A percentile compares a stretch with the other conserved stretches of the same genome.
phyloP scores from a whole-genome alignment of 805 yeast species.

The Zygosaccharomyces lentus region DNA sequence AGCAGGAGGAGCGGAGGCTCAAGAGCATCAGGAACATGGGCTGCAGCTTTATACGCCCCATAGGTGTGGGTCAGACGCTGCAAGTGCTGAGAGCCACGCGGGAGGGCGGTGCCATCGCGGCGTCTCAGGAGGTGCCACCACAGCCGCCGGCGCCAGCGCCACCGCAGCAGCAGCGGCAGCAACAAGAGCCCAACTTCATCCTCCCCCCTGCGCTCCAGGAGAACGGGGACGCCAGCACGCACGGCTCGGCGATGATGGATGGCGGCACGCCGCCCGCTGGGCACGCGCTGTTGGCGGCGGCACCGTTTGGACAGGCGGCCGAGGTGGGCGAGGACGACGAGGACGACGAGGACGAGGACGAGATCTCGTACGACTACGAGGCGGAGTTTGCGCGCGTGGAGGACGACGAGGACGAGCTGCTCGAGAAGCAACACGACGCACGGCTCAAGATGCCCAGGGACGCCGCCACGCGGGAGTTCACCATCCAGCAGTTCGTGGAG shows the following conservation, averaged over 20 bases:
- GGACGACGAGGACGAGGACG: conserved; percentile 29
- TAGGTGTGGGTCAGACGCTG: conserved; percentile 58
- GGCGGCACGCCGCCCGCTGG: neutral
- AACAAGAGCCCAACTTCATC: neutral
- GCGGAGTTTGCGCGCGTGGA: conserved; percentile 35
- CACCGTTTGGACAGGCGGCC: neutral
- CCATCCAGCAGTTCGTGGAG: conserved; percentile 26
- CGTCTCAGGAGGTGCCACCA: too few relatives aligned
- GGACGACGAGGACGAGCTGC: conserved; percentile 21
- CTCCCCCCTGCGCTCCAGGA: conserved; percentile 30
- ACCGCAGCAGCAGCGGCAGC: conserved; percentile 1
- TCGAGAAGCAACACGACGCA: conserved; percentile 23
- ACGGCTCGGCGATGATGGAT: conserved; percentile 3
- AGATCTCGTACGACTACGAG: conserved; percentile 36
- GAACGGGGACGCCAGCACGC: conserved; percentile 19
- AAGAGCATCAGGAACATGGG: conserved; percentile 43
- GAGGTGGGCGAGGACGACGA: conserved; percentile 6
- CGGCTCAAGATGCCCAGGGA: conserved; percentile 6
- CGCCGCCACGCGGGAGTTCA: conserved; percentile 10
- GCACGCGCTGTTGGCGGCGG: neutral
- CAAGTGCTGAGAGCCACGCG: conserved; percentile 21
- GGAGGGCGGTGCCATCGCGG: neutral
- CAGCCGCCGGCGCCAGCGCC: neutral
- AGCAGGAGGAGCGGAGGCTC: conserved; percentile 12
- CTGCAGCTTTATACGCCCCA: conserved; percentile 47